These are phyloP conservation scores for Xylariaceae sp. DNA, from an alignment of 2,329 filamentous ascomycete species.

Conservation along the genomic window DNA sequence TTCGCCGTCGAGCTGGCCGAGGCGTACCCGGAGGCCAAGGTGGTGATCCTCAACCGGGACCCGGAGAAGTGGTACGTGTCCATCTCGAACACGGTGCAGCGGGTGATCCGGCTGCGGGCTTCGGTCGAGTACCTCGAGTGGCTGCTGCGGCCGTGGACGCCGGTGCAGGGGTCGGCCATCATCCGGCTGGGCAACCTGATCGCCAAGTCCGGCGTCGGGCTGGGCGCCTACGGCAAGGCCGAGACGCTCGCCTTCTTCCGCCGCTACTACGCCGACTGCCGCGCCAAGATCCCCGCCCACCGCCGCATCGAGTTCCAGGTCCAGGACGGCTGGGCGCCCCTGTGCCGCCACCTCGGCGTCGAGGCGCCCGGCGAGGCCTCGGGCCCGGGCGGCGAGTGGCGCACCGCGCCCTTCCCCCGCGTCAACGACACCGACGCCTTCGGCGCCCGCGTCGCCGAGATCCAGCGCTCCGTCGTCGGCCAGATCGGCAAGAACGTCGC, in stretches of 20 bases:
- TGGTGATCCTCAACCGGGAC: slow-evolving; percentile 12
- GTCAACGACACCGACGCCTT: slow-evolving; percentile 10
- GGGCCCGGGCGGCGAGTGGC: slow-evolving; percentile 4
- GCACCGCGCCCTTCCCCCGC: slow-evolving; percentile 7
- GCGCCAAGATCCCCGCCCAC: slow-evolving; percentile 5
- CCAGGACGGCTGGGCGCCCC: slow-evolving; percentile 10
- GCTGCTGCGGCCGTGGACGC: slow-evolving; percentile 6
- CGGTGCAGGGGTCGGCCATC: slow-evolving; percentile 7
- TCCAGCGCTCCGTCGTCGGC: slow-evolving; percentile 5
- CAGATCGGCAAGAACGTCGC: slow-evolving; percentile 5
- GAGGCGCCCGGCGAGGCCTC: slow-evolving; percentile 4
- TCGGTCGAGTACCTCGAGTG: slow-evolving; percentile 4
- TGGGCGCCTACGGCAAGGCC: slow-evolving; percentile 8
- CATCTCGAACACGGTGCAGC: slow-evolving; percentile 9
- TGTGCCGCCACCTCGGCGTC: slow-evolving; percentile 7
- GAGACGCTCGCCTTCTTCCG: slow-evolving; percentile 9
- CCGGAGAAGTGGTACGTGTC: slow-evolving; percentile 12
- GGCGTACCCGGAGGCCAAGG: slow-evolving; percentile 12
- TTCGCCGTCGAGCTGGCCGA: slow-evolving; percentile 11
- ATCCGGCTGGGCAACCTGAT: slow-evolving; percentile 10
- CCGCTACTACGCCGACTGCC: slow-evolving; percentile 9
- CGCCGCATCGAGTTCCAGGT: slow-evolving; percentile 9
- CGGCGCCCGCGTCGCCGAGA: slow-evolving; percentile 3
- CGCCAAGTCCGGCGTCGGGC: slow-evolving; percentile 7
- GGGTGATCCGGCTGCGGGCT: slow-evolving; percentile 7